A percentile compares a stretch with the other conserved stretches of the same genome.
These are phyloP conservation scores for Hypoxylon sp. DNA, from an alignment of 2,329 filamentous ascomycete genomes.

Conservation along the genomic window DNA sequence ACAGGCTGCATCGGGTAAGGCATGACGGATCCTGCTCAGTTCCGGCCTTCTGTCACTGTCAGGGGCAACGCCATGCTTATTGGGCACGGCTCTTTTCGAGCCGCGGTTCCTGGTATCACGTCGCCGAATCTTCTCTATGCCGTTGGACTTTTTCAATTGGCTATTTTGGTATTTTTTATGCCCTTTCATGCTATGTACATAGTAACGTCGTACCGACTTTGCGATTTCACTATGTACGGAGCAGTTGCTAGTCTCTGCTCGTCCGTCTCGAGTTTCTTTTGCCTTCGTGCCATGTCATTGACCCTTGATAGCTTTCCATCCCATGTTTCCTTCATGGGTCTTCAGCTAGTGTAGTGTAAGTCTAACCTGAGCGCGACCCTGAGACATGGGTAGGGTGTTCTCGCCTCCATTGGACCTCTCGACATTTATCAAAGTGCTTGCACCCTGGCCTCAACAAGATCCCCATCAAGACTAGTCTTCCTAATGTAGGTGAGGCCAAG, in stretches of 20 bases:
- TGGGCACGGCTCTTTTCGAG: slow-evolving; percentile 36
- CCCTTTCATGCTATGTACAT: slow-evolving; percentile 17
- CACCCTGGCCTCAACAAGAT: slow-evolving; percentile 6
- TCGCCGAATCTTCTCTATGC: slow-evolving; percentile 24
- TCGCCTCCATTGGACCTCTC: not conserved
- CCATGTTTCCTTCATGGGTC: slow-evolving; percentile 13
- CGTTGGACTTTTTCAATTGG: slow-evolving; percentile 25
- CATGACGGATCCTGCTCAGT: slow-evolving; percentile 26
- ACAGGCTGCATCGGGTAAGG: slow-evolving; percentile 20
- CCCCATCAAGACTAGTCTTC: slow-evolving; percentile 2
- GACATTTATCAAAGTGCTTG: not conserved
- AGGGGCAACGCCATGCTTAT: slow-evolving; percentile 9
- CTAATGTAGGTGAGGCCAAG: slow-evolving; percentile 17
- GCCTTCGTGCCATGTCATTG: not conserved
- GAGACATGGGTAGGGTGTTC: slow-evolving; percentile 28
- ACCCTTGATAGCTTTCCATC: slow-evolving; percentile 17
- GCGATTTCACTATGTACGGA: slow-evolving; percentile 1
- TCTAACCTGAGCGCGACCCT: not conserved
- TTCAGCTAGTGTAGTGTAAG: slow-evolving; percentile 15
- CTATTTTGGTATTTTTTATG: slow-evolving; percentile 12
- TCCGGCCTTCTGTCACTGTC: slow-evolving; percentile 25
- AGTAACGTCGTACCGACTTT: slow-evolving; percentile 28
- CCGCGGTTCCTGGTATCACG: slow-evolving; percentile 37
- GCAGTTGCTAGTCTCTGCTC: slow-evolving; percentile 7
- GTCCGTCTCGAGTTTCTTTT: slow-evolving; percentile 31